Base-by-base conservation (phyloP, 75 land plant species). In the Picea sitchensis region DNA sequence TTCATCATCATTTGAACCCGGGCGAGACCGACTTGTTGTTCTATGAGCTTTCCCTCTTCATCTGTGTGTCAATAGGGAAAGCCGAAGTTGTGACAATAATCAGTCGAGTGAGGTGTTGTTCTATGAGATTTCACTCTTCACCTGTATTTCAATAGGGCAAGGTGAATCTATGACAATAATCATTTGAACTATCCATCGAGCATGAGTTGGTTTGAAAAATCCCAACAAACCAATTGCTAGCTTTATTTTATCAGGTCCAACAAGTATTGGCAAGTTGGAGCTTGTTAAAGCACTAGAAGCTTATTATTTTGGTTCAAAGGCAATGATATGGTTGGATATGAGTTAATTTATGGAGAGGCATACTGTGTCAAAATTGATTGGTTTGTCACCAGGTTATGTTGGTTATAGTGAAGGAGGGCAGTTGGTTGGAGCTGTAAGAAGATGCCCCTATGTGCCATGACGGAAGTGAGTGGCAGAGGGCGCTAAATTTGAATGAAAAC, bases 231-330 rank as follows among this genome's bases (percentile, higher is more conserved):
- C 88, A 18, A 88, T 88, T 59, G 90, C 90, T 0, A 88, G 90
- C 81, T 88, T 88, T 82, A 88, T 88, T 11, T 88, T 88, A 81
- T 88, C 90, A 17, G 90, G 90, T 75, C 90, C 90, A 5, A 88
- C 90, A 59, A 88, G 90, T 62, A 88, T 88, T 62, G 90, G 90
- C 13, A 88, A 88, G 63, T 88, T 88, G 6, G 90, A 88, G 81
- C 85, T 88, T 8, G 90, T 88, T n/a, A 88, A 88, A 77, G 85
- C 90, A 18, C 60, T 88, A 2, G 90, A 88, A 69, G 63, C 88
- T 31, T 88, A 86, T 75, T 88, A 88, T 61, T 88, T 88, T 56
- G 90, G 90, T 15, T 88, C 90, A 2, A 80, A 88, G 62, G 90
- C 90, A 3, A 88, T 88, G 90, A 80, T 88, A 20, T 79, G 88